Percentiles rank a stretch among this genome's conserved stretches.
These are phyloP conservation scores for Spergularia bocconei DNA, from an alignment of 148 eudicot species.

Conservation along the genomic window DNA sequence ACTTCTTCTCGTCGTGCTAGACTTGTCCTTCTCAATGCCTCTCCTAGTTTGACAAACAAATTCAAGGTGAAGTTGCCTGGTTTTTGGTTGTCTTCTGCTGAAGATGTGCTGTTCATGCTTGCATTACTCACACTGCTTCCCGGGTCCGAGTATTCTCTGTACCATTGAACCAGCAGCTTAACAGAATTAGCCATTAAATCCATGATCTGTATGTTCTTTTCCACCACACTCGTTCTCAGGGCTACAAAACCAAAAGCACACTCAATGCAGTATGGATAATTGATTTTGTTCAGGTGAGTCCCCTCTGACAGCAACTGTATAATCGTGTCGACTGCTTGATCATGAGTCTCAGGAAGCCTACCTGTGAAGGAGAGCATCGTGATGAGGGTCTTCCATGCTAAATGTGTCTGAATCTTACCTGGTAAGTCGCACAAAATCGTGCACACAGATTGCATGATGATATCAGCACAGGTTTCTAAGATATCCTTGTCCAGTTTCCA, in stretches of 20 bases:
- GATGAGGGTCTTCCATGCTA: constrained; percentile 79
- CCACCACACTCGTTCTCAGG: constrained; percentile 64
- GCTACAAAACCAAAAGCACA: constrained; percentile 85
- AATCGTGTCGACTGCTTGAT: constrained; percentile 61
- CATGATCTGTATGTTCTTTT: constrained; percentile 65
- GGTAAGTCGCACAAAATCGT: constrained; percentile 55
- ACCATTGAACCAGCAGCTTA: constrained; percentile 62
- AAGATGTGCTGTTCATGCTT: constrained; percentile 50
- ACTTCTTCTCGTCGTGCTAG: constrained; percentile 87
- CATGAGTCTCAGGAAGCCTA: constrained; percentile 73
- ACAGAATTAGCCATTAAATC: constrained; percentile 77
- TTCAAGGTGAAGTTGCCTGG: constrained; percentile 36
- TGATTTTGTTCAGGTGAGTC: constrained; percentile 37
- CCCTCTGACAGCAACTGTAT: constrained; percentile 52
- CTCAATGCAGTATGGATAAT: constrained; percentile 62
- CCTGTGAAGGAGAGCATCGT: constrained; percentile 65
- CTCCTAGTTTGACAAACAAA: constrained; percentile 71
- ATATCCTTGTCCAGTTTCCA: constrained; percentile 78
- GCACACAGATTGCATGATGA: constrained; percentile 44
- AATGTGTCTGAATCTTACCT: constrained; percentile 49
- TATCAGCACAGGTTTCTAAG: constrained; percentile 64
- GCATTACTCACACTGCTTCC: constrained; percentile 40
- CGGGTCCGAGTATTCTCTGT: constrained; percentile 55
- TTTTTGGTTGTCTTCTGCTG: constrained; percentile 43
- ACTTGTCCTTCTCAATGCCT: constrained; percentile 69